A percentile compares a stretch with the other conserved stretches of the same genome.
phyloP scores from a whole-genome alignment of 2,329 filamentous ascomycete species.

The Plectosphaerella cucumerina region DNA sequence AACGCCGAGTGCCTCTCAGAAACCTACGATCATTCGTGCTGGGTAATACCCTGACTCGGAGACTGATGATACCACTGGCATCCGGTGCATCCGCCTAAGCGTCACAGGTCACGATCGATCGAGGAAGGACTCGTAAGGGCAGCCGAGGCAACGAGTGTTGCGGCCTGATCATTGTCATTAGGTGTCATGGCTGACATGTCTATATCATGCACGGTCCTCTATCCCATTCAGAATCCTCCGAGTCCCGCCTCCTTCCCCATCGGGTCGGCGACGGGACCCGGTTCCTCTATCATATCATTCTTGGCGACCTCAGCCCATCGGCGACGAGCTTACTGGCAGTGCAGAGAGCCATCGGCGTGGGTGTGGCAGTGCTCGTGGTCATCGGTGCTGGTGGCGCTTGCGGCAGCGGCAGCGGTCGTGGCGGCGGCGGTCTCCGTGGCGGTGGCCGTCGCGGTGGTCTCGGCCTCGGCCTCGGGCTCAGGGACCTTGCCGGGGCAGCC shows the following conservation, averaged over 20 bases:
- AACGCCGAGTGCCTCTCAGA: too few species aligned
- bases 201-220: neutral
- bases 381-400: conserved; percentile 54
- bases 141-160: neutral
- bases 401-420: conserved; percentile 41
- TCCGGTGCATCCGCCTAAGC: too few species aligned
- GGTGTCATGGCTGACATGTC: neutral
- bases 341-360: conserved; percentile 34
- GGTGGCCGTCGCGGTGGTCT: conserved; percentile 1
- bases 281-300: too few species aligned
- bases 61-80: too few species aligned
- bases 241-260: neutral
- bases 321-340: conserved; percentile 10
- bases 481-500: conserved; percentile 50
- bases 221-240: neutral
- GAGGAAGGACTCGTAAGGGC: too few species aligned
- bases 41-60: too few species aligned
- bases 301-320: neutral
- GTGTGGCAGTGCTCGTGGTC: conserved; percentile 45
- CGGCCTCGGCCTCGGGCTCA: neutral
- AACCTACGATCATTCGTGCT: too few species aligned
- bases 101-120: too few species aligned
- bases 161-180: neutral
- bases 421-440: conserved; percentile 3
- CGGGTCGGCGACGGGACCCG: too few species aligned